These are phyloP conservation scores for Inga oerstediana DNA, from an alignment of 306 rosid genomes.

Conservation along the genomic window DNA sequence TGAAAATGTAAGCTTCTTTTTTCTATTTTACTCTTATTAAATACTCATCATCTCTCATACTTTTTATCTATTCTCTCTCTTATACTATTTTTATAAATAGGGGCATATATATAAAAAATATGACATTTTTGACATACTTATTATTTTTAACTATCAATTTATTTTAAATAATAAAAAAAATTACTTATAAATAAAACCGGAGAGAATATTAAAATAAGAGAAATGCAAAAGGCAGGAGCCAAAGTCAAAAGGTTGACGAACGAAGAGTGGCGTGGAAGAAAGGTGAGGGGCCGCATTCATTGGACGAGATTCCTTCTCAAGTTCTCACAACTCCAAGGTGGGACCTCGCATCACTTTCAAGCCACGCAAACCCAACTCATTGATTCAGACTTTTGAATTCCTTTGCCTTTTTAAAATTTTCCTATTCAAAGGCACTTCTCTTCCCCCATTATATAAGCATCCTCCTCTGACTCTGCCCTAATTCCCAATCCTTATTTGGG, in stretches of 20 bases:
- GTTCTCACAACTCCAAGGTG: background rate
- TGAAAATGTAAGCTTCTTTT: no score
- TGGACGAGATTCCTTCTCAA: background rate
- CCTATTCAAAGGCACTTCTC: background rate
- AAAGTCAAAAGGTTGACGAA: slow-evolving; percentile 28
- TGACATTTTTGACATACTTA: no score
- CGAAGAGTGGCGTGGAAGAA: slow-evolving; percentile 12
- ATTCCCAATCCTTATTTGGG: background rate
- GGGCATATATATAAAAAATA: no score
- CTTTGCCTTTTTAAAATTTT: background rate
- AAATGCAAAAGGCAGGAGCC: background rate
- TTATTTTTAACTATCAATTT: no score
- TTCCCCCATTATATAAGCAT: background rate
- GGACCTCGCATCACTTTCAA: slow-evolving; percentile 43
- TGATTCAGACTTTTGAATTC: background rate
- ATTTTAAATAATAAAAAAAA: no score
- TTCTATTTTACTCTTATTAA: no score
- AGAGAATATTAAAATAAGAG: background rate
- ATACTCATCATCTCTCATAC: no score
- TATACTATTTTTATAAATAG: no score
- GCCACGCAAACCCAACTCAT: slow-evolving; percentile 12
- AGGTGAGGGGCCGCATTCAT: slow-evolving; percentile 11
- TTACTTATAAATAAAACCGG: no score
- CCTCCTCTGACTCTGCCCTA: background rate
- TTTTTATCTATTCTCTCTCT: no score